Percentiles rank a stretch among this genome's conserved stretches.
Conservation (phyloP, 169 alveolate species). For the Babesia bigemina region DNA sequence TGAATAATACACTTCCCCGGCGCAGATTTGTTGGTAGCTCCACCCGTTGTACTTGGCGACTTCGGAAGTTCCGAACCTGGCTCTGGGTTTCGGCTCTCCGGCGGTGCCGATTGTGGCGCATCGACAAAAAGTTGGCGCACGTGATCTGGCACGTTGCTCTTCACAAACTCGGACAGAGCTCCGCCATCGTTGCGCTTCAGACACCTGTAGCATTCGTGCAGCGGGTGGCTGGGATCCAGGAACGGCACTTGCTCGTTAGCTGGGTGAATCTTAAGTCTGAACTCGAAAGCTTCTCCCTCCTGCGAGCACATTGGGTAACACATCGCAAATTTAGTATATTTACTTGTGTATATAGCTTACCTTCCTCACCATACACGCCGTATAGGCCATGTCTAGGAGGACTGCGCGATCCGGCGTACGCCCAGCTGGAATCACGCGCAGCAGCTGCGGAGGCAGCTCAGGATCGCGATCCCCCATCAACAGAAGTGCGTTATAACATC, state of each 20-base stretch:
- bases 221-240: constrained; percentile 39
- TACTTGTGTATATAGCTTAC: not conserved
- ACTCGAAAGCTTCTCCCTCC: constrained; percentile 61
- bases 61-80: not conserved
- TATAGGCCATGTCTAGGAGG: constrained; percentile 47
- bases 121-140: constrained; percentile 4
- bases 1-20: constrained; percentile 7
- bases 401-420: constrained; percentile 22
- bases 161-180: not conserved
- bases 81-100: not conserved
- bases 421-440: constrained; percentile 26
- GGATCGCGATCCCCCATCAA: not conserved
- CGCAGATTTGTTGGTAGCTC: not conserved
- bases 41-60: not conserved
- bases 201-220: constrained; percentile 30
- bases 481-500: not conserved
- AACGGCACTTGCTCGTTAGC: constrained; percentile 34
- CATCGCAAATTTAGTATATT: not conserved
- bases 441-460: constrained; percentile 22
- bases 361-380: constrained; percentile 39
- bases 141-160: not conserved
- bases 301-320: not conserved
- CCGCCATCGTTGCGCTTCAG: constrained; percentile 21
- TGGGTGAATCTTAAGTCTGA: constrained; percentile 52
- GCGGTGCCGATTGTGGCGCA: not conserved